A percentile compares a stretch with the other conserved stretches of the same genome.
These are phyloP conservation scores for Clavispora santaluciae DNA, from an alignment of 805 yeast species.

Conservation along the genomic window DNA sequence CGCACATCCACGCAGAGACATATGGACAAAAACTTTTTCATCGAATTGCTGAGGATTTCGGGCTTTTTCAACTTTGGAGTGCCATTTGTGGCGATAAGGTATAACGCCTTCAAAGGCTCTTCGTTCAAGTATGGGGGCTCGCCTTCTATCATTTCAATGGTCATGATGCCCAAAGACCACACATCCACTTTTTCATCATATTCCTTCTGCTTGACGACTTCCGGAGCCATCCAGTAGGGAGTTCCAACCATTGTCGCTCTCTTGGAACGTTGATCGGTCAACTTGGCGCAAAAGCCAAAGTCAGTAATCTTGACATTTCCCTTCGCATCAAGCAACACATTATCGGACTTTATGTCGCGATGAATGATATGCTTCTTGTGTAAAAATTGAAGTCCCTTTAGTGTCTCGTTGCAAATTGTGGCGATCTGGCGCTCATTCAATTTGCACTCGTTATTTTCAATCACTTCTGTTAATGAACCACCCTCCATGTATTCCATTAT, in stretches of 20 bases:
- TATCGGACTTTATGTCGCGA: conserved; percentile 43
- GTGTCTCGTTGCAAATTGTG: conserved; percentile 83
- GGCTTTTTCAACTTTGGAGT: conserved; percentile 73
- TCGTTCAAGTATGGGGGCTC: conserved; percentile 83
- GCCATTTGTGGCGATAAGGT: conserved; percentile 74
- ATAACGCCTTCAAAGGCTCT: conserved; percentile 72
- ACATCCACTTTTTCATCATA: conserved; percentile 80
- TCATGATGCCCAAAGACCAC: conserved; percentile 82
- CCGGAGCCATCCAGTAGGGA: conserved; percentile 91
- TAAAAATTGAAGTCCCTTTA: conserved; percentile 84
- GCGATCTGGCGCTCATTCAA: conserved; percentile 87
- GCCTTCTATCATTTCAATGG: conserved; percentile 82
- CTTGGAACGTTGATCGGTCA: conserved; percentile 66
- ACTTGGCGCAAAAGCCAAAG: conserved; percentile 56
- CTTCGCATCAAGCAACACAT: conserved; percentile 38
- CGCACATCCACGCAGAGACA: conserved; percentile 93
- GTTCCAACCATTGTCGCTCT: conserved; percentile 87
- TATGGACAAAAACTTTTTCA: conserved; percentile 81
- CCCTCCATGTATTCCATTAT: conserved; percentile 99
- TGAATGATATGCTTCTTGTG: conserved; percentile 93
- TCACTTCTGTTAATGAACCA: conserved; percentile 92
- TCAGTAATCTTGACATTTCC: conserved; percentile 45
- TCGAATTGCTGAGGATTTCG: conserved; percentile 61
- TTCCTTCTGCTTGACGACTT: conserved; percentile 73
- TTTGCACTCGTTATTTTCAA: conserved; percentile 72